Conservation (phyloP, 2,329 filamentous ascomycete genomes). For the Cercospora sp. region DNA sequence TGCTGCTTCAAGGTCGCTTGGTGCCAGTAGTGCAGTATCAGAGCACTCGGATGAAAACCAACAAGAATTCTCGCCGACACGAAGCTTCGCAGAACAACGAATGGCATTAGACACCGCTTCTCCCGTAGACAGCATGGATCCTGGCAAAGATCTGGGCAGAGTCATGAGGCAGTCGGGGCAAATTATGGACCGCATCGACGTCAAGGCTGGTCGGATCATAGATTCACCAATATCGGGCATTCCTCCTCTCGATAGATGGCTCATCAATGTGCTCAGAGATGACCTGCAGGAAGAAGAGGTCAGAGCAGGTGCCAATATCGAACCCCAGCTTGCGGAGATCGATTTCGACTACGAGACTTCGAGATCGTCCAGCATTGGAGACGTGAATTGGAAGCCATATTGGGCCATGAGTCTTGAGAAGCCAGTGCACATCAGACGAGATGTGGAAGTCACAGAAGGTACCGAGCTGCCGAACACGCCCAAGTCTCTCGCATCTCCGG, state of each 20-base stretch:
- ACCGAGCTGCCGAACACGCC: not conserved
- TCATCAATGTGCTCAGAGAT: not conserved
- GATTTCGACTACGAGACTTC: too few species aligned
- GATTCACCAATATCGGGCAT: not conserved
- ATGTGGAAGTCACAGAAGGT: not conserved
- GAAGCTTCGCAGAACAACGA: too few species aligned
- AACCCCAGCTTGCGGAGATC: not conserved
- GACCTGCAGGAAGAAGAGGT: not conserved
- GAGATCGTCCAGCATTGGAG: too few species aligned
- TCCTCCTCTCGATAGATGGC: not conserved
- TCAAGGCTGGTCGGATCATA: not conserved
- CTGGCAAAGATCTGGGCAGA: too few species aligned
- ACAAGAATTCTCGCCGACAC: too few species aligned
- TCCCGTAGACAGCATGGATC: too few species aligned
- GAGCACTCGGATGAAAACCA: not conserved
- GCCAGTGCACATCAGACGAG: not conserved
- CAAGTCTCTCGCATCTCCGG: not conserved
- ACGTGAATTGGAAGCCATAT: not conserved
- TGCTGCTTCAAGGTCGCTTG: not conserved
- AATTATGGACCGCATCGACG: not conserved
- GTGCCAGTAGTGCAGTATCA: not conserved
- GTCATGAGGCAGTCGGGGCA: too few species aligned
- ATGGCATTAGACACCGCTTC: too few species aligned
- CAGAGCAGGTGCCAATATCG: not conserved
- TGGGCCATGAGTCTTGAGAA: constrained; percentile 1